A percentile compares a stretch with the other conserved stretches of the same genome.
These are phyloP conservation scores for Kokia cookei DNA, from an alignment of 441 rosid genomes.

Conservation along the genomic window DNA sequence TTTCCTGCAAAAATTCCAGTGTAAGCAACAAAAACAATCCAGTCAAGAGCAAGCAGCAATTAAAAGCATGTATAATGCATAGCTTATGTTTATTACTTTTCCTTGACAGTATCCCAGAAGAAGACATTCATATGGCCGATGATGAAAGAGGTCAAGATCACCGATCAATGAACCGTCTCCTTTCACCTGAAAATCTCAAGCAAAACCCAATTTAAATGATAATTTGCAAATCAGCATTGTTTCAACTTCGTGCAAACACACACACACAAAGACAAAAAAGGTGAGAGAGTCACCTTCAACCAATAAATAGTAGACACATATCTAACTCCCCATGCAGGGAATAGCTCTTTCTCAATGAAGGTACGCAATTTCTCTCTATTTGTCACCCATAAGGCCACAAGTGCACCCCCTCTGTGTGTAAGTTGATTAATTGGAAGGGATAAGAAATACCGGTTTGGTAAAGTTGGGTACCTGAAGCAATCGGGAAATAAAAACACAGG, in stretches of 20 bases:
- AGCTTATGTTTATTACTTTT: slow-evolving; percentile 35
- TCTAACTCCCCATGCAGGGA: slow-evolving; percentile 72
- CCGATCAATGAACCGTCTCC: slow-evolving; percentile 69
- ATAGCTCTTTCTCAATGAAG: slow-evolving; percentile 73
- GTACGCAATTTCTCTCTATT: slow-evolving; percentile 73
- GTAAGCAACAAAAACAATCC: slow-evolving; percentile 2
- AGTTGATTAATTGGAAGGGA: slow-evolving; percentile 78
- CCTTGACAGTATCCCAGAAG: slow-evolving; percentile 54
- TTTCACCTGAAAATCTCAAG: slow-evolving; percentile 53
- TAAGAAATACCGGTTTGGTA: slow-evolving; percentile 73
- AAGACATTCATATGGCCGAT: slow-evolving; percentile 88
- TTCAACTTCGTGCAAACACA: slow-evolving; percentile 3
- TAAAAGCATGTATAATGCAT: neutral
- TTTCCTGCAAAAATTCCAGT: slow-evolving; percentile 23
- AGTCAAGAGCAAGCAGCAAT: neutral
- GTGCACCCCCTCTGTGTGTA: slow-evolving; percentile 65
- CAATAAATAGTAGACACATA: slow-evolving; percentile 56
- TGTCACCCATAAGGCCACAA: slow-evolving; percentile 90
- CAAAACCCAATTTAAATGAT: slow-evolving; percentile 1
- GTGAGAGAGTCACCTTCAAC: slow-evolving; percentile 57
- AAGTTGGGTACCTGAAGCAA: slow-evolving; percentile 66
- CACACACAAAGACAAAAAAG: neutral
- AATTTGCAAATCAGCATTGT: slow-evolving; percentile 3
- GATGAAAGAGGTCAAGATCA: slow-evolving; percentile 83
- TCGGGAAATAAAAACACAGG: slow-evolving; percentile 3